Evolutionary conservation across 2,329 filamentous ascomycete genomes (phyloP).

Genomic region (Aspergillus intermedius): DNA sequence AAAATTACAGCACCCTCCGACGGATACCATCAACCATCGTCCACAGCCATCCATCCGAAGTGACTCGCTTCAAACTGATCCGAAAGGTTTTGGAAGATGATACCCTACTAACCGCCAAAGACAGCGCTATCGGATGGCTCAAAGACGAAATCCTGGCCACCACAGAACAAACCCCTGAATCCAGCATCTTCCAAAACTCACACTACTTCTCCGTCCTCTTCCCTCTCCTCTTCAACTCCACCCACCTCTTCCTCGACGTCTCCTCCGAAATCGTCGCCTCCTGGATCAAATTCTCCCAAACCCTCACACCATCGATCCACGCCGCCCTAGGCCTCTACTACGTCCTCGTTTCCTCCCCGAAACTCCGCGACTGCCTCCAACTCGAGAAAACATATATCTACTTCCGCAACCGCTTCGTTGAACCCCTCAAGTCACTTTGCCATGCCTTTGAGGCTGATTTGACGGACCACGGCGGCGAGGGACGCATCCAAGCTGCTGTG

Average conservation of each 20-base stretch:
- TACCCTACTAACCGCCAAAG: slow-evolving; percentile 49
- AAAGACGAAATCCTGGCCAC: slow-evolving; percentile 54
- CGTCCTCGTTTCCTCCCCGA: slow-evolving; percentile 46
- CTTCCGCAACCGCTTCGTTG: slow-evolving; percentile 28
- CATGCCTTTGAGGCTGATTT: slow-evolving; percentile 28
- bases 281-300: slow-evolving; percentile 47
- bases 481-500: slow-evolving; percentile 27
- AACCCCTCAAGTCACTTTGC: slow-evolving; percentile 27
- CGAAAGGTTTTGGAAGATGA: slow-evolving; percentile 50
- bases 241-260: slow-evolving; percentile 34
- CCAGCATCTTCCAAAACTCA: slow-evolving; percentile 29
- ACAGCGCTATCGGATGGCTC: slow-evolving; percentile 54
- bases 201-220: slow-evolving; percentile 39
- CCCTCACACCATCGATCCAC: slow-evolving; percentile 44
- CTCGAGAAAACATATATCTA: slow-evolving; percentile 32
- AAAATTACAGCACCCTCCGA: slow-evolving; percentile 32
- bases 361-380: slow-evolving; percentile 42
- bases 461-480: slow-evolving; percentile 29
- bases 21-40: slow-evolving; percentile 35
- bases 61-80: slow-evolving; percentile 49
- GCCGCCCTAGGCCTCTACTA: slow-evolving; percentile 55
- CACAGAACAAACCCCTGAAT: slow-evolving; percentile 8
- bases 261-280: slow-evolving; percentile 33
- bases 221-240: slow-evolving; percentile 47
- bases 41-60: slow-evolving; percentile 48